Percentiles rank a stretch among this genome's conserved stretches.
Conservation (phyloP, 148 eudicot genomes). For the Hydrangea macrophylla region DNA sequence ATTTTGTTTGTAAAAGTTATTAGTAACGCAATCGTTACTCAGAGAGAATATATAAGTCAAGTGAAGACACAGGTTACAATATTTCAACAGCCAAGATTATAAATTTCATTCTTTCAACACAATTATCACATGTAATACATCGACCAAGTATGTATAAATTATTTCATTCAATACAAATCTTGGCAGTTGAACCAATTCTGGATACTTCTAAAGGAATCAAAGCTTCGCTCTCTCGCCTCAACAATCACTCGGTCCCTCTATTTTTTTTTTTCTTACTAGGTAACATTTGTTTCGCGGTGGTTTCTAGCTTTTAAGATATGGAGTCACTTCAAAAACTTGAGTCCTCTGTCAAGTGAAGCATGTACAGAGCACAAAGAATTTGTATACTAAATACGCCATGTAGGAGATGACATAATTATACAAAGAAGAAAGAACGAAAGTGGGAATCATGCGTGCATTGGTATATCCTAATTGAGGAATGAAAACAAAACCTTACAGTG, state of each 20-base stretch:
- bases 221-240: neutral
- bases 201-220: neutral
- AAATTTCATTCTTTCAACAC: neutral
- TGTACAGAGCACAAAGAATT: neutral
- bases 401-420: neutral
- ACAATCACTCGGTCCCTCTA: neutral
- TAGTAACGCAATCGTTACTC: no score
- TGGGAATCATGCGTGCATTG: slow-evolving; percentile 6
- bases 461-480: neutral
- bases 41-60: no score
- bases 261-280: neutral
- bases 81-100: neutral
- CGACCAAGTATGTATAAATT: neutral
- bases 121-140: neutral
- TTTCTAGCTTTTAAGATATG: no score
- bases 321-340: neutral
- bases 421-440: neutral
- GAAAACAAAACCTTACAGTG: neutral
- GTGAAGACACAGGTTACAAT: no score
- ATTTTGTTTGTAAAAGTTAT: no score
- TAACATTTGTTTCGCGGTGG: no score
- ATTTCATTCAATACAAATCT: neutral
- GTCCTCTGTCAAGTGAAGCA: neutral
- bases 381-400: neutral
- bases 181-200: neutral